These are phyloP conservation scores for Alnus rubra DNA, from an alignment of 306 rosid genomes.

Conservation along the genomic window DNA sequence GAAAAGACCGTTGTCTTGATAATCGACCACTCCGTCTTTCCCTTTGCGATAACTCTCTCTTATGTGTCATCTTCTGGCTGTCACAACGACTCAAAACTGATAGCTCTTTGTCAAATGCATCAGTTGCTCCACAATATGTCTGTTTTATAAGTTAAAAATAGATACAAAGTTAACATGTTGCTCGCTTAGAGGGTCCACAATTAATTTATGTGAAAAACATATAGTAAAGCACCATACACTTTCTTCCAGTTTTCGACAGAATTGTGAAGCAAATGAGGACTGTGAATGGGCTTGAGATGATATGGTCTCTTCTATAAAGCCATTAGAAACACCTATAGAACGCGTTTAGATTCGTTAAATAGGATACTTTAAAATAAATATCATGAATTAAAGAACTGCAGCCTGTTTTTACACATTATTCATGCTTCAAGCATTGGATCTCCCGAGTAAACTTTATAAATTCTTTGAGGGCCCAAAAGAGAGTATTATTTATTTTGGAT, in stretches of 20 bases:
- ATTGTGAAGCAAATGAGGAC: constrained; percentile 45
- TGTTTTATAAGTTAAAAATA: constrained; percentile 45
- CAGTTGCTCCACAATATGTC: constrained; percentile 33
- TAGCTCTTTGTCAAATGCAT: constrained; percentile 47
- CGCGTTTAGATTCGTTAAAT: constrained; percentile 26
- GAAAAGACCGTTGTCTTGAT: constrained; percentile 38
- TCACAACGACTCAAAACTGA: constrained; percentile 47
- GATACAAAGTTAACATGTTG: constrained; percentile 18
- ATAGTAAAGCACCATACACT: constrained; percentile 51
- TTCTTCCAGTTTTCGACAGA: constrained; percentile 50
- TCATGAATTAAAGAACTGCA: neutral
- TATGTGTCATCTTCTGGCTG: constrained; percentile 33
- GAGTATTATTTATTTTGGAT: neutral
- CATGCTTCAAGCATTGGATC: constrained; percentile 24
- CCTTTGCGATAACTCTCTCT: constrained; percentile 31
- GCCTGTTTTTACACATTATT: constrained; percentile 17
- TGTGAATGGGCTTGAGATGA: constrained; percentile 33
- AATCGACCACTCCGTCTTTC: constrained; percentile 40
- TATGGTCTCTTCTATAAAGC: constrained; percentile 38
- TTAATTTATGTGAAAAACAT: constrained; percentile 22
- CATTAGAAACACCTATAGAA: constrained; percentile 49
- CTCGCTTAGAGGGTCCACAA: constrained; percentile 22
- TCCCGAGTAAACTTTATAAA: constrained; percentile 1
- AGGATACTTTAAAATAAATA: constrained; percentile 6
- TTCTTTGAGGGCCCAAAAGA: neutral